Evolutionary conservation across 768 basidiomycete species (phyloP).

Genomic region (Mrakia frigida): DNA sequence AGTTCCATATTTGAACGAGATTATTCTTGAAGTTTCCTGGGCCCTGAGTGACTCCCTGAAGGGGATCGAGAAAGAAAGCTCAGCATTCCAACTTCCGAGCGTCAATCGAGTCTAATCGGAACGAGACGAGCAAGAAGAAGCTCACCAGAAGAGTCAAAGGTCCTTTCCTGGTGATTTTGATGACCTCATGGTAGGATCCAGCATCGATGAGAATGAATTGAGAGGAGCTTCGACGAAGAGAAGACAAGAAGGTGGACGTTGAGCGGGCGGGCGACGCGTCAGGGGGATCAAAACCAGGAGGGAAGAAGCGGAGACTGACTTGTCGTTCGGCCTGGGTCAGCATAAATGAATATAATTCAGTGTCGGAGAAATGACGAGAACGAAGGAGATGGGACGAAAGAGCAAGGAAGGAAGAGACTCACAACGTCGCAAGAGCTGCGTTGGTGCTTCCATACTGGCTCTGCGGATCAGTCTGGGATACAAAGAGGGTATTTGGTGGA

Average conservation of each 20-base stretch:
- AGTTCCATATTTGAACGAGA: conserved; percentile 32
- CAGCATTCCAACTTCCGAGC: background rate
- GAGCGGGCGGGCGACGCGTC: background rate
- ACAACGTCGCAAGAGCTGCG: background rate
- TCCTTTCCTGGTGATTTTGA: background rate
- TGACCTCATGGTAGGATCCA: conserved; percentile 56
- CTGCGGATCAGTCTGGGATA: conserved; percentile 51
- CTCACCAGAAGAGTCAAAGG: background rate
- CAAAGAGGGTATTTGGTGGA: conserved; percentile 57
- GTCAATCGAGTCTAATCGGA: no score
- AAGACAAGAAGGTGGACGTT: background rate
- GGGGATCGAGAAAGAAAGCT: background rate
- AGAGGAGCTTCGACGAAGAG: conserved; percentile 46
- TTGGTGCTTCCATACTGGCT: conserved; percentile 40
- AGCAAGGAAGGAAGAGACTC: background rate
- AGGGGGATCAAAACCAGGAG: background rate
- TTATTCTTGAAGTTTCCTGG: conserved; percentile 23
- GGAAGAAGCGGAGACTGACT: background rate
- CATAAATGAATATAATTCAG: background rate
- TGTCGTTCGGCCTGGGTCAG: background rate
- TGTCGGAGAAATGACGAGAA: background rate
- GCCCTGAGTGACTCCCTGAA: conserved; percentile 28
- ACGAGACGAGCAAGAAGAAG: background rate
- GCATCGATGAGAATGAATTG: conserved; percentile 53
- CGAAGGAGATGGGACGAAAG: background rate